These are phyloP conservation scores for Eucalyptus sideroxylon DNA, from an alignment of 345 rosid species.

Conservation along the genomic window DNA sequence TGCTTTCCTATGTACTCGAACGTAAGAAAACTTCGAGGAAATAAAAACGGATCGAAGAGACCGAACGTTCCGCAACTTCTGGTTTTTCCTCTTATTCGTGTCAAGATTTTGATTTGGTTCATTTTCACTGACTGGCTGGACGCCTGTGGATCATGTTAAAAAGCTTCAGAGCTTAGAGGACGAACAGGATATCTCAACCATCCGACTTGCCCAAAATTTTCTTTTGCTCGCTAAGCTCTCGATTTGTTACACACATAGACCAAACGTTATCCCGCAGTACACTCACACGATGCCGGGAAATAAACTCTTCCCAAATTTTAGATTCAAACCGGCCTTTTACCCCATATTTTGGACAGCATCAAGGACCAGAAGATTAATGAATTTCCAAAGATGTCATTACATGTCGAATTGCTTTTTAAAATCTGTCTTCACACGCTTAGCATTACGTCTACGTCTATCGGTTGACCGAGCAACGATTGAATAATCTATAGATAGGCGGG, in stretches of 20 bases:
- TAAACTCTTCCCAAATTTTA: neutral
- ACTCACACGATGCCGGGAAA: rapidly evolving
- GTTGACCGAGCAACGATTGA: neutral
- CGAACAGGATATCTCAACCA: neutral
- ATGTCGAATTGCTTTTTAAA: neutral
- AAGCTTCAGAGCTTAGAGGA: neutral
- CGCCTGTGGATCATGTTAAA: neutral
- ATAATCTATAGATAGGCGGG: neutral
- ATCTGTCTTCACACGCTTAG: neutral
- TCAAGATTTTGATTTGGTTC: neutral
- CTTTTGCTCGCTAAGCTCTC: neutral
- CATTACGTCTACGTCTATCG: neutral
- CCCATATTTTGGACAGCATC: too few relatives aligned
- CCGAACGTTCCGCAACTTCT: neutral
- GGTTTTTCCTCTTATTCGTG: neutral
- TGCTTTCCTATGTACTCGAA: neutral
- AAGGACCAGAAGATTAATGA: too few relatives aligned
- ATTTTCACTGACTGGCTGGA: neutral
- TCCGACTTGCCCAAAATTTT: neutral
- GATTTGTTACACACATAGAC: neutral
- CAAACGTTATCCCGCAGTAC: rapidly evolving
- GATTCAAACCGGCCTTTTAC: too few relatives aligned
- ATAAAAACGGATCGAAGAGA: neutral
- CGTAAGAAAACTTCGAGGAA: neutral
- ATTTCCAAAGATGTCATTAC: too few relatives aligned